phyloP scores from a whole-genome alignment of 164 flowering plant species.

The Vitis labrusca region DNA sequence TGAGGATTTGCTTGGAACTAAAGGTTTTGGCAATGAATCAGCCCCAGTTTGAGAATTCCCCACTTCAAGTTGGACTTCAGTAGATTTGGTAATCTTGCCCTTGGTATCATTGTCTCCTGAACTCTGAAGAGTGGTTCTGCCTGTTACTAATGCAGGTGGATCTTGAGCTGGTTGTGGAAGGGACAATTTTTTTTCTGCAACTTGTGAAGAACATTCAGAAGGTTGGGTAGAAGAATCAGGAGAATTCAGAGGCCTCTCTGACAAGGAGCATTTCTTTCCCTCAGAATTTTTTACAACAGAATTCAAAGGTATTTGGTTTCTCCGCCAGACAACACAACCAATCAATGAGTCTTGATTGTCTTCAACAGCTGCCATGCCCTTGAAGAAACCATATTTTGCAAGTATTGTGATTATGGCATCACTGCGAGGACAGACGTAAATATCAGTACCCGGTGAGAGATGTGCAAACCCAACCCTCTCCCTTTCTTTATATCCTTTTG shows the following conservation, averaged over 20 bases:
- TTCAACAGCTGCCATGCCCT: slow-evolving; percentile 52
- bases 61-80: slow-evolving; percentile 5
- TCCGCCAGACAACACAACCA: slow-evolving; percentile 69
- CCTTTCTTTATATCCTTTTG: slow-evolving; percentile 38
- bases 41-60: slow-evolving; percentile 1
- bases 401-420: slow-evolving; percentile 54
- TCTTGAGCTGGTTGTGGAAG: slow-evolving; percentile 9
- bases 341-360: slow-evolving; percentile 44
- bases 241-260: slow-evolving; percentile 20
- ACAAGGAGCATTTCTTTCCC: slow-evolving; percentile 3
- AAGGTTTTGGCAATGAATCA: slow-evolving; percentile 3
- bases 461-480: slow-evolving; percentile 53
- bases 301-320: slow-evolving; percentile 24
- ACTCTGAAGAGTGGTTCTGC: slow-evolving; percentile 5
- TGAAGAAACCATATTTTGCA: slow-evolving; percentile 63
- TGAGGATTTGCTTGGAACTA: slow-evolving; percentile 4
- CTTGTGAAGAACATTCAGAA: background rate
- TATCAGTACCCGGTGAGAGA: slow-evolving; percentile 39
- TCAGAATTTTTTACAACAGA: slow-evolving; percentile 25
- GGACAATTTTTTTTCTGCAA: slow-evolving; percentile 6
- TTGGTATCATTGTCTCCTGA: slow-evolving; percentile 5
- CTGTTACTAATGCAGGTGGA: slow-evolving; percentile 2
- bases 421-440: slow-evolving; percentile 60
- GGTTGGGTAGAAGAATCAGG: slow-evolving; percentile 10
- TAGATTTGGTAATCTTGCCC: slow-evolving; percentile 12